Percentiles rank a stretch among this genome's conserved stretches.
These are phyloP conservation scores for Ciborinia camelliae DNA, from an alignment of 2,329 filamentous ascomycete genomes.

Conservation along the genomic window DNA sequence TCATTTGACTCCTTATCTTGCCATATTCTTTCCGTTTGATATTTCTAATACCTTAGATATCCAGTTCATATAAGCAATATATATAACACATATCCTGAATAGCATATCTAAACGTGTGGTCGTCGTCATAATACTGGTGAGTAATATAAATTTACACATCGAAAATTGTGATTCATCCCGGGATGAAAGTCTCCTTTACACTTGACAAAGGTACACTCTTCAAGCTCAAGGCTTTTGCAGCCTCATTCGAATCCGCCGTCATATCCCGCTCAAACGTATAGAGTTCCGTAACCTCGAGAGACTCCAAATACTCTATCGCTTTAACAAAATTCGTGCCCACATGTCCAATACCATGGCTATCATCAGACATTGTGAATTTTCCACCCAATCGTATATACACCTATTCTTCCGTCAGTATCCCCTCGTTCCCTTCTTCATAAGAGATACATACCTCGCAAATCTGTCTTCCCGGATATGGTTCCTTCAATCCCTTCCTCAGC, in stretches of 20 bases:
- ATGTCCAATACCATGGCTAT: constrained; percentile 86
- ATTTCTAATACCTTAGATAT: background rate
- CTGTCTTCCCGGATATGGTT: constrained; percentile 80
- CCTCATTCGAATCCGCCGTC: background rate
- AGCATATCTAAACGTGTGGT: background rate
- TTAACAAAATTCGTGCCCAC: constrained; percentile 79
- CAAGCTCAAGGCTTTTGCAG: background rate
- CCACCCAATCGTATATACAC: constrained; percentile 71
- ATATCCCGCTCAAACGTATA: constrained; percentile 37
- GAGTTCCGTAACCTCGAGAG: constrained; percentile 60
- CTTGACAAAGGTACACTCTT: constrained; percentile 24
- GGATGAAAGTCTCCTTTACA: constrained; percentile 30
- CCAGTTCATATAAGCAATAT: background rate
- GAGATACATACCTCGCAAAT: constrained; percentile 58
- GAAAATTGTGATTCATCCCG: background rate
- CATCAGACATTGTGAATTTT: constrained; percentile 86
- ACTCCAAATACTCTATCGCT: constrained; percentile 67
- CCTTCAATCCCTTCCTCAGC: constrained; percentile 81
- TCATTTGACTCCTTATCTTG: background rate
- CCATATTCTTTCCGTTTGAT: background rate
- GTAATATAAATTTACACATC: background rate
- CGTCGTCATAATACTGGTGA: background rate
- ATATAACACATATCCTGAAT: background rate
- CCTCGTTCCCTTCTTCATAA: background rate
- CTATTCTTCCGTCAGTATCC: background rate